Conservation (phyloP, 768 basidiomycete species). For the Tulasnella calospora region DNA sequence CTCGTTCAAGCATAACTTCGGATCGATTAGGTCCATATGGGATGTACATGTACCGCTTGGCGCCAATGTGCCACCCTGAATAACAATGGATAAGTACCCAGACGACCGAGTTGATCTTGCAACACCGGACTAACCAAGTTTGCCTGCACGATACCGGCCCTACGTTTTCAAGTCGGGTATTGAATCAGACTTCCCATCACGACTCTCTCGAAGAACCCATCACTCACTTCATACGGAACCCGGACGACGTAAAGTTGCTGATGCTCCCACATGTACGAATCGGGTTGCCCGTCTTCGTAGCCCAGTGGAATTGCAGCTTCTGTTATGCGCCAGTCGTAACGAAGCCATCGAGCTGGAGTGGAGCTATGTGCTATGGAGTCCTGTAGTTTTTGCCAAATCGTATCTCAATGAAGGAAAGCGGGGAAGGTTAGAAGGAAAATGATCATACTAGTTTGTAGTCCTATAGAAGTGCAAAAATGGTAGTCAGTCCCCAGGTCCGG, state of each 20-base stretch:
- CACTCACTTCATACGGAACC: conserved; percentile 10
- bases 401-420: not conserved
- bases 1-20: not conserved
- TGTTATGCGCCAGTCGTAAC: not conserved
- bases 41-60: not conserved
- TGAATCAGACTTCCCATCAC: no score
- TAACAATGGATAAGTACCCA: not conserved
- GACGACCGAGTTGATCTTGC: not conserved
- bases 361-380: conserved; percentile 3
- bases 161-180: not conserved
- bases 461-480: not conserved
- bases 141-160: not conserved
- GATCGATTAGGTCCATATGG: not conserved
- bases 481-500: not conserved
- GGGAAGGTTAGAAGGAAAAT: not conserved
- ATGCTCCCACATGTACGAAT: conserved; percentile 3
- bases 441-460: not conserved
- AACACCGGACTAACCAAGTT: not conserved
- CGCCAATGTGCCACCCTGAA: not conserved
- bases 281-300: not conserved
- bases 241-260: conserved; percentile 11
- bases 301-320: conserved; percentile 16
- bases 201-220: not conserved
- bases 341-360: conserved; percentile 14
- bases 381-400: not conserved